These are phyloP conservation scores for Cercospora sp. DNA, from an alignment of 2,329 filamentous ascomycete species.

Conservation along the genomic window DNA sequence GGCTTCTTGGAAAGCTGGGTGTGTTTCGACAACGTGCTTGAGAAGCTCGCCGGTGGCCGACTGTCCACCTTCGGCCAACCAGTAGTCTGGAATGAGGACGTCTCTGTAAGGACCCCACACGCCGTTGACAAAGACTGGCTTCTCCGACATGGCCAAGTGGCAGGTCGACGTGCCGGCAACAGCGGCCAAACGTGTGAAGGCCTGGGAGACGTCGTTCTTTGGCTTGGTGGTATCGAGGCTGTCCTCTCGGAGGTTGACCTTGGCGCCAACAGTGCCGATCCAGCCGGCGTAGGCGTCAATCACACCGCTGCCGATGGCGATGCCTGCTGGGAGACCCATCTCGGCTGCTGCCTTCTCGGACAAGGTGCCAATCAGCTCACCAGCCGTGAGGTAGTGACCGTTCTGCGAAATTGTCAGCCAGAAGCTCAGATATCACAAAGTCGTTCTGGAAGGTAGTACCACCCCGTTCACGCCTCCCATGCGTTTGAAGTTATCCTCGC, in stretches of 20 bases:
- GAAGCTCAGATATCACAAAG: neutral
- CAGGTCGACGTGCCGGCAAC: conserved; percentile 97
- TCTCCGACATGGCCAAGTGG: conserved; percentile 90
- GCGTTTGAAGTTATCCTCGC: conserved; percentile 82
- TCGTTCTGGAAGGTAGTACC: conserved; percentile 56
- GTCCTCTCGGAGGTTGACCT: conserved; percentile 68
- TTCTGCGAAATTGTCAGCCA: conserved; percentile 63
- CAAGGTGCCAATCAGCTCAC: conserved; percentile 82
- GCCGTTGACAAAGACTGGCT: conserved; percentile 89
- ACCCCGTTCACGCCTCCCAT: conserved; percentile 93
- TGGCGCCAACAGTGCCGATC: conserved; percentile 98
- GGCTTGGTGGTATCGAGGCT: conserved; percentile 63
- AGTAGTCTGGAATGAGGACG: conserved; percentile 85
- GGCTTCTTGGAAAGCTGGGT: conserved; percentile 83
- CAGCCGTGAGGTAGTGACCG: conserved; percentile 85
- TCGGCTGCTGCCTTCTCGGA: conserved; percentile 80
- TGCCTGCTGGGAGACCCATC: conserved; percentile 80
- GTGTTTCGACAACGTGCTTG: conserved; percentile 91
- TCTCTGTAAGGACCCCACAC: conserved; percentile 98
- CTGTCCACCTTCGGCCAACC: conserved; percentile 97
- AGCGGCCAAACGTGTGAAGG: conserved; percentile 87
- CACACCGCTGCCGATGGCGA: conserved; percentile 91
- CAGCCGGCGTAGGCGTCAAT: conserved; percentile 98
- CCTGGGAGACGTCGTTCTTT: conserved; percentile 85
- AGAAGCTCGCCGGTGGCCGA: conserved; percentile 93